These are phyloP conservation scores for Endocalyx cinctus DNA, from an alignment of 2,329 filamentous ascomycete genomes.

Conservation along the genomic window DNA sequence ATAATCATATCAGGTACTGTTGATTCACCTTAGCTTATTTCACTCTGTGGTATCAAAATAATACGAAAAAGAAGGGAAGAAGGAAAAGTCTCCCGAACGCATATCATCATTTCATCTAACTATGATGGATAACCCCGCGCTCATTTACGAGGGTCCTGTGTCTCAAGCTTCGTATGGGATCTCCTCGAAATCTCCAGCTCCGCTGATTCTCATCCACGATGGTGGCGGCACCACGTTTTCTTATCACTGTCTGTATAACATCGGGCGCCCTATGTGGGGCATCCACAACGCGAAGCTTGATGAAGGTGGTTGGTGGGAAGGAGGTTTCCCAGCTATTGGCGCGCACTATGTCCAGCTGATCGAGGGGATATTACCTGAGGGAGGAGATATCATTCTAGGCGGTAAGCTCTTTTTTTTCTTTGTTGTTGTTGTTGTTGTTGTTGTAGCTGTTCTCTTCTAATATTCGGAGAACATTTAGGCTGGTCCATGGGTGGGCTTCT, in stretches of 20 bases:
- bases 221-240: constrained; percentile 56
- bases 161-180: constrained; percentile 9
- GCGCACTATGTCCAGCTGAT: constrained; percentile 44
- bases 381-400: constrained; percentile 43
- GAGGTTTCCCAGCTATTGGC: constrained; percentile 52
- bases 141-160: constrained; percentile 22
- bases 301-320: constrained; percentile 41
- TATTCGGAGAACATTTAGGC: too few relatives aligned
- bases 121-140: constrained; percentile 21
- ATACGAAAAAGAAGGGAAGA: too few relatives aligned
- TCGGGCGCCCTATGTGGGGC: constrained; percentile 47
- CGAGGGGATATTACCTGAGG: constrained; percentile 29
- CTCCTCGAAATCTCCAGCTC: constrained; percentile 28
- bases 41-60: too few relatives aligned
- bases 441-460: too few relatives aligned
- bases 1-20: too few relatives aligned
- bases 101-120: not conserved
- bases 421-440: not conserved
- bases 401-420: constrained; percentile 22
- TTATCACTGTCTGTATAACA: constrained; percentile 48
- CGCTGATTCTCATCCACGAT: constrained; percentile 55
- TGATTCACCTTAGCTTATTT: too few relatives aligned
- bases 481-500: constrained; percentile 53
- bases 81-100: not conserved
- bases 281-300: constrained; percentile 52